Evolutionary conservation across 2,329 filamentous ascomycete genomes (phyloP).

Genomic region (Ambrosiella xylebori): DNA sequence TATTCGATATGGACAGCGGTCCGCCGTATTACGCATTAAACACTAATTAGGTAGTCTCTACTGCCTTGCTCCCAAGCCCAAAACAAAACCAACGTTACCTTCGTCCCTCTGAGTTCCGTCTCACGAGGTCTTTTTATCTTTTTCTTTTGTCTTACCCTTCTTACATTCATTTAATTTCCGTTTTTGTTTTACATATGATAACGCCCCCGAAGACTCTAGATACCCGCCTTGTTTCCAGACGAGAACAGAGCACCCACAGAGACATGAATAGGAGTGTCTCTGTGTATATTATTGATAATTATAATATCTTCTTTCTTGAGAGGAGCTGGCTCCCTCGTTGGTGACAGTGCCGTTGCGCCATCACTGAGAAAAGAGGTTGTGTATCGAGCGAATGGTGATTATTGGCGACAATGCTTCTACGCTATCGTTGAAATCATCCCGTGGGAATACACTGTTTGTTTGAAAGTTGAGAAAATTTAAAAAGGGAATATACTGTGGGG

Average conservation of each 20-base stretch:
- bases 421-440: conserved; percentile 25
- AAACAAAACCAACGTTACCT: background rate
- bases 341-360: conserved; percentile 31
- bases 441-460: conserved; percentile 6
- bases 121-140: background rate
- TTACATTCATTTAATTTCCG: background rate
- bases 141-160: background rate
- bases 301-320: conserved; percentile 3
- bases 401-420: conserved; percentile 33
- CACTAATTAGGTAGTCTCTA: too few species aligned
- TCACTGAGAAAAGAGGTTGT: conserved; percentile 26
- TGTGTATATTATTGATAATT: background rate
- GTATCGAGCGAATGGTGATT: conserved; percentile 19
- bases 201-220: conserved; percentile 2
- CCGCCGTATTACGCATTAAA: too few species aligned
- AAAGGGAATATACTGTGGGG: background rate
- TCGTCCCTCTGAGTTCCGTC: background rate
- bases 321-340: conserved; percentile 19
- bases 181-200: conserved; percentile 8
- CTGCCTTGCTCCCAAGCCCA: background rate
- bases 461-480: background rate
- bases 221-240: conserved; percentile 6
- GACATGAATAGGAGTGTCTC: background rate
- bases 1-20: too few species aligned
- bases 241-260: background rate